Conservation (phyloP, 1,284 basidiomycete genomes). For the Mycena citricolor region DNA sequence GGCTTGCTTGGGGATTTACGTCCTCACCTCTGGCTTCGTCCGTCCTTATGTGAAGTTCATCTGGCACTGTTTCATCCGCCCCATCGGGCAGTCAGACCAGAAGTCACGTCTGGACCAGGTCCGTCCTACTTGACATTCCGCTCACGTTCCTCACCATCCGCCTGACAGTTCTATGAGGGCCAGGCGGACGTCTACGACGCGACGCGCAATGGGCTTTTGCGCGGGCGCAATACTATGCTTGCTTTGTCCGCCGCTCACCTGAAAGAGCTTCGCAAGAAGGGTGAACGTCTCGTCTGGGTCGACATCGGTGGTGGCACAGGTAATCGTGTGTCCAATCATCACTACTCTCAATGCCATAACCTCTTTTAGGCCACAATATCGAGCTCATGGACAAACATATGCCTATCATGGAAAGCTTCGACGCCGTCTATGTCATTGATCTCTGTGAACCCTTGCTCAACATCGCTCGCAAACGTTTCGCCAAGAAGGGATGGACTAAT, state of each 20-base stretch:
- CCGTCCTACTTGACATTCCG: background rate
- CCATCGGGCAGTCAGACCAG: constrained; percentile 40
- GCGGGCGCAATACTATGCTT: constrained; percentile 73
- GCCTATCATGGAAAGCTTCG: constrained; percentile 57
- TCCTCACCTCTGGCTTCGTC: constrained; percentile 26
- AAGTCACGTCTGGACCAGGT: constrained; percentile 45
- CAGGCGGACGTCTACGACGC: constrained; percentile 73
- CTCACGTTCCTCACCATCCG: background rate
- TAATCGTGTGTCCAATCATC: constrained; percentile 19
- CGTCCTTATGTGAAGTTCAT: constrained; percentile 43
- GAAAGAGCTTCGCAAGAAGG: constrained; percentile 45
- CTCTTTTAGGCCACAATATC: constrained; percentile 66
- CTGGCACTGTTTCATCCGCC: constrained; percentile 49
- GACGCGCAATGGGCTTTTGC: constrained; percentile 59
- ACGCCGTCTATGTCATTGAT: constrained; percentile 76
- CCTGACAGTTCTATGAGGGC: constrained; percentile 54
- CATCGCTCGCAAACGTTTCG: constrained; percentile 70
- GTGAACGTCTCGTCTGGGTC: constrained; percentile 69
- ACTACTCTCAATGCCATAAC: constrained; percentile 4
- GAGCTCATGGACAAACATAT: constrained; percentile 79
- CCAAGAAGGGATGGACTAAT: constrained; percentile 71
- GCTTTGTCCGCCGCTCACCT: constrained; percentile 70
- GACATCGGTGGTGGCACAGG: constrained; percentile 84
- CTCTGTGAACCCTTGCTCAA: constrained; percentile 76
- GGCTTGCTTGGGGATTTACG: constrained; percentile 16